These are phyloP conservation scores for Colletotrichum melonis DNA, from an alignment of 2,329 filamentous ascomycete genomes.

Conservation along the genomic window DNA sequence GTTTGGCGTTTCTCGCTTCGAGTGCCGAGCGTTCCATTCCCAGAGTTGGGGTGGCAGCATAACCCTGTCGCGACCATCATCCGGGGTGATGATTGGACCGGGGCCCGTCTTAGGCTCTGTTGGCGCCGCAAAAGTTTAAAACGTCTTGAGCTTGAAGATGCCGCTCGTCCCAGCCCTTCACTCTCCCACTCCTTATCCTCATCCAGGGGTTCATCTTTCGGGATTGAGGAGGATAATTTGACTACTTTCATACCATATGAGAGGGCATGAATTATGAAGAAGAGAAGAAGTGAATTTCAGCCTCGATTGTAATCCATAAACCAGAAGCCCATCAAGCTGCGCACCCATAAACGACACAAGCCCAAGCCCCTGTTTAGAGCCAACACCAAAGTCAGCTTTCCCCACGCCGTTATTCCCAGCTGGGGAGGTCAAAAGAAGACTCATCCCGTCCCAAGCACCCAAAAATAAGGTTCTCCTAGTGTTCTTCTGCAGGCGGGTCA, in stretches of 20 bases:
- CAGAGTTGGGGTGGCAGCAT: neutral
- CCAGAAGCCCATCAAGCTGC: too few species aligned
- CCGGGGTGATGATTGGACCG: neutral
- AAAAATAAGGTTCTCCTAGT: constrained; percentile 12
- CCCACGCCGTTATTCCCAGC: neutral
- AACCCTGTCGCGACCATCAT: neutral
- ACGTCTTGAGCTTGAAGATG: constrained; percentile 27
- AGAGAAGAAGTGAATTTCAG: too few species aligned
- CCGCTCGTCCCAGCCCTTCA: neutral
- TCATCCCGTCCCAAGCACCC: neutral
- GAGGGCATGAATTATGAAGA: too few species aligned
- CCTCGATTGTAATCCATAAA: too few species aligned
- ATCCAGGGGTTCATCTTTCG: neutral
- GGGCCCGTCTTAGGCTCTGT: too few species aligned
- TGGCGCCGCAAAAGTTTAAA: constrained; percentile 24
- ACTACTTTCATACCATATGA: neutral
- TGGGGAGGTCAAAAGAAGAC: constrained; percentile 10
- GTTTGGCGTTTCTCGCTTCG: constrained; percentile 1
- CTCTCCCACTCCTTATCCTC: neutral
- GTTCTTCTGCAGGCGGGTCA: neutral
- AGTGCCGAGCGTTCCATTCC: constrained; percentile 14
- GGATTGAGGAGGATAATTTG: neutral
- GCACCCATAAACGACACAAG: neutral
- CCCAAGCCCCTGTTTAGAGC: neutral
- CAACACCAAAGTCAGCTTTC: neutral